These are phyloP conservation scores for Sarocladium strictum DNA, from an alignment of 2,329 filamentous ascomycete genomes.

Conservation along the genomic window DNA sequence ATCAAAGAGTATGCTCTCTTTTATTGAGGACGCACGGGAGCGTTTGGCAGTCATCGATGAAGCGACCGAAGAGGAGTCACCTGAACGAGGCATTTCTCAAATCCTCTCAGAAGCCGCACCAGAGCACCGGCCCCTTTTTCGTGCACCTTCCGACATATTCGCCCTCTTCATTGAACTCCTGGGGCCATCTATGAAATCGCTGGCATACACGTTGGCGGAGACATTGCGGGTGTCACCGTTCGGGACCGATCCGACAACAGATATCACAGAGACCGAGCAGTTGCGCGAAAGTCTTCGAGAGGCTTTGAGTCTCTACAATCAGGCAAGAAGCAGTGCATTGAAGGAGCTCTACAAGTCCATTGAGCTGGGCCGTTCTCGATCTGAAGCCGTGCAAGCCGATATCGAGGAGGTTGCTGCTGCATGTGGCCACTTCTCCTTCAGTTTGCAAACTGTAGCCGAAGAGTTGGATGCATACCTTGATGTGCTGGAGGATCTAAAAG, in stretches of 20 bases:
- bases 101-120: slow-evolving; percentile 20
- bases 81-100: not conserved
- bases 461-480: slow-evolving; percentile 80
- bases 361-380: slow-evolving; percentile 61
- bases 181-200: slow-evolving; percentile 90
- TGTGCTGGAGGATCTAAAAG: slow-evolving; percentile 79
- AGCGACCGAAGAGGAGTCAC: slow-evolving; percentile 49
- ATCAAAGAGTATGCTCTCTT: slow-evolving; percentile 22
- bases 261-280: slow-evolving; percentile 70
- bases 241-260: slow-evolving; percentile 57
- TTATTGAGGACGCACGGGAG: slow-evolving; percentile 36
- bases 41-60: slow-evolving; percentile 59
- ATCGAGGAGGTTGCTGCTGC: slow-evolving; percentile 97
- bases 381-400: slow-evolving; percentile 77
- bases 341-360: slow-evolving; percentile 75
- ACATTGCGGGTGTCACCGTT: slow-evolving; percentile 87
- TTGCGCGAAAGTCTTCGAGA: slow-evolving; percentile 75
- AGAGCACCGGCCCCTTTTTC: slow-evolving; percentile 33
- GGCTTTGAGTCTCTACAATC: slow-evolving; percentile 73
- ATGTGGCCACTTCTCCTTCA: slow-evolving; percentile 94
- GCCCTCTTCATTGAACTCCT: slow-evolving; percentile 82
- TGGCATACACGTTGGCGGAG: slow-evolving; percentile 86
- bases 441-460: slow-evolving; percentile 82
- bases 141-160: slow-evolving; percentile 77
- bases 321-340: slow-evolving; percentile 69